Percentiles rank a stretch among this genome's conserved stretches.
These are phyloP conservation scores for Litsea cubeba DNA, from an alignment of 164 flowering plant genomes.

Conservation along the genomic window DNA sequence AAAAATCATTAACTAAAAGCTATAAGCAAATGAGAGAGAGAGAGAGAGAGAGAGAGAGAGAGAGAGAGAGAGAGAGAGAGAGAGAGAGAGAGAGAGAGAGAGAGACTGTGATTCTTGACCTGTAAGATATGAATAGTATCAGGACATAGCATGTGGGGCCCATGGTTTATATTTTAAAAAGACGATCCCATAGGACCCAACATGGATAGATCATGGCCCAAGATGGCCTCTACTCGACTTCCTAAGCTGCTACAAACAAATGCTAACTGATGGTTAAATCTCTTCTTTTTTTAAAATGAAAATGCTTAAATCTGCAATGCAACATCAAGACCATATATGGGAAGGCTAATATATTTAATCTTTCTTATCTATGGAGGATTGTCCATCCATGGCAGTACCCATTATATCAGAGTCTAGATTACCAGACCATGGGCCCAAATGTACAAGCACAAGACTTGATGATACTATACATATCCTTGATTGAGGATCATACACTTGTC, in stretches of 20 bases:
- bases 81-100: no score
- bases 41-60: neutral
- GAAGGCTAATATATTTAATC: neutral
- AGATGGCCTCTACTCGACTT: neutral
- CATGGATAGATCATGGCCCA: neutral
- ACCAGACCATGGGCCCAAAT: no score
- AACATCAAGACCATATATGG: neutral
- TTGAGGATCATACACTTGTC: neutral
- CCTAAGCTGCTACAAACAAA: neutral
- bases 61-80: neutral
- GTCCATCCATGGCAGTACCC: neutral
- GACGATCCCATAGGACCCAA: neutral
- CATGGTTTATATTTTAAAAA: no score
- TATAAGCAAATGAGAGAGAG: neutral
- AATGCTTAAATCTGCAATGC: neutral
- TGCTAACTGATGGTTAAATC: no score
- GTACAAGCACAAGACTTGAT: neutral
- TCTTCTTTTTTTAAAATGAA: no score
- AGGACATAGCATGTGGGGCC: neutral
- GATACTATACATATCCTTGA: neutral
- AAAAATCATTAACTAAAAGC: constrained; percentile 1
- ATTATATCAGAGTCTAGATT: no score
- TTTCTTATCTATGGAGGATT: neutral
- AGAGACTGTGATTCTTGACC: no score
- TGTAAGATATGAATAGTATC: neutral